phyloP scores from a whole-genome alignment of 2,329 filamentous ascomycete genomes.

The Hymenoscyphus repandus region DNA sequence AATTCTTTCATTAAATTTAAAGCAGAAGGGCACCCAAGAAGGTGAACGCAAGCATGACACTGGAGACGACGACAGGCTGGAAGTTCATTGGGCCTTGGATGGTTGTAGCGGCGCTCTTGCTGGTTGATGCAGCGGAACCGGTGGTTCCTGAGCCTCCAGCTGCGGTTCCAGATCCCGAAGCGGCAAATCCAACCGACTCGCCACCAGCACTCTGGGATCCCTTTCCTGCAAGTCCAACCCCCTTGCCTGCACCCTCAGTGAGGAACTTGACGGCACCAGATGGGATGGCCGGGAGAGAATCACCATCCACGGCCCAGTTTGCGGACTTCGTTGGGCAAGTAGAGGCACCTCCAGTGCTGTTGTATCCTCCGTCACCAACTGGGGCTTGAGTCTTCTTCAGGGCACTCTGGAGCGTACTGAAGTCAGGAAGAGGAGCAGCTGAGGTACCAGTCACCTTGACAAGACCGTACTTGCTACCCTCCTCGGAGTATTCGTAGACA shows the following conservation, averaged over 20 bases:
- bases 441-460: conserved; percentile 30
- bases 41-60: conserved; percentile 3
- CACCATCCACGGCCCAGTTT: conserved; percentile 43
- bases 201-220: conserved; percentile 19
- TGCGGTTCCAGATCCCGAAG: conserved; percentile 11
- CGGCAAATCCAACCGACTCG: conserved; percentile 11
- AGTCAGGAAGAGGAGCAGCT: conserved; percentile 41
- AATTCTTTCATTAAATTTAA: conserved; percentile 1
- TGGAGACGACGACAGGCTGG: conserved; percentile 4
- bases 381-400: conserved; percentile 40
- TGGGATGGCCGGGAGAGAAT: conserved; percentile 45
- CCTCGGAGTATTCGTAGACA: conserved; percentile 89
- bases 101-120: conserved; percentile 4
- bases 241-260: conserved; percentile 42
- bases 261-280: conserved; percentile 38
- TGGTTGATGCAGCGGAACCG: not conserved
- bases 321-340: conserved; percentile 40
- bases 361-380: conserved; percentile 47
- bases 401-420: conserved; percentile 40
- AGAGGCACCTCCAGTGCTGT: conserved; percentile 31
- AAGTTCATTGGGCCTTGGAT: conserved; percentile 2
- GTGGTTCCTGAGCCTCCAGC: conserved; percentile 4
- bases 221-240: conserved; percentile 33
- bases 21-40: conserved; percentile 7
- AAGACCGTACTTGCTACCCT: conserved; percentile 68